Conservation (phyloP, 1,284 basidiomycete species). For the Fereydounia khargensis region DNA sequence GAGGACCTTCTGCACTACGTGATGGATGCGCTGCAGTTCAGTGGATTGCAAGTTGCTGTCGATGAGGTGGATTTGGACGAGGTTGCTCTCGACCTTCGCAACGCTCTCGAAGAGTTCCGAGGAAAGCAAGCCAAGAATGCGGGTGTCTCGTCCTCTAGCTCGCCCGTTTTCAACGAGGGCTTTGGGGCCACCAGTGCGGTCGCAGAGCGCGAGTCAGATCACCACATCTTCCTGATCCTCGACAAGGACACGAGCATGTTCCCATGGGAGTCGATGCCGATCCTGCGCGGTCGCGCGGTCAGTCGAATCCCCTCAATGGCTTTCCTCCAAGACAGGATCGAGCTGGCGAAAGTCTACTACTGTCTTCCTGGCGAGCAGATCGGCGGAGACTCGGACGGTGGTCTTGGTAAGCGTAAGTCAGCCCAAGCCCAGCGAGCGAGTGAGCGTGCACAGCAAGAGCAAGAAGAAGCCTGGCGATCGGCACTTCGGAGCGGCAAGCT, state of each 20-base stretch:
- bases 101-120: slow-evolving; percentile 41
- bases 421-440: not conserved
- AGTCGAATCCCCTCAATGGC: slow-evolving; percentile 85
- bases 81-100: slow-evolving; percentile 60
- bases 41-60: slow-evolving; percentile 81
- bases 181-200: slow-evolving; percentile 11
- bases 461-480: slow-evolving; percentile 17
- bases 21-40: slow-evolving; percentile 88
- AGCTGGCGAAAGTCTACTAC: slow-evolving; percentile 24
- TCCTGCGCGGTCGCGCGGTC: slow-evolving; percentile 76
- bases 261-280: slow-evolving; percentile 94
- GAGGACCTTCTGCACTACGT: slow-evolving; percentile 94
- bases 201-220: slow-evolving; percentile 64
- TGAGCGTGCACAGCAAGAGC: not conserved
- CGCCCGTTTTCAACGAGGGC: slow-evolving; percentile 14
- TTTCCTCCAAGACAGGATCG: slow-evolving; percentile 75
- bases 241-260: slow-evolving; percentile 86
- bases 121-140: slow-evolving; percentile 15
- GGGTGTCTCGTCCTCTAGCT: not conserved
- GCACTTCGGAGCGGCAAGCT: slow-evolving; percentile 29
- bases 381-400: not conserved
- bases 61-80: slow-evolving; percentile 91
- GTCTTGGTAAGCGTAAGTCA: not conserved
- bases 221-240: slow-evolving; percentile 84
- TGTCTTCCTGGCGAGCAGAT: not conserved